Conservation (phyloP, 352 stramenopile species). For the Phytophthora rubi region DNA sequence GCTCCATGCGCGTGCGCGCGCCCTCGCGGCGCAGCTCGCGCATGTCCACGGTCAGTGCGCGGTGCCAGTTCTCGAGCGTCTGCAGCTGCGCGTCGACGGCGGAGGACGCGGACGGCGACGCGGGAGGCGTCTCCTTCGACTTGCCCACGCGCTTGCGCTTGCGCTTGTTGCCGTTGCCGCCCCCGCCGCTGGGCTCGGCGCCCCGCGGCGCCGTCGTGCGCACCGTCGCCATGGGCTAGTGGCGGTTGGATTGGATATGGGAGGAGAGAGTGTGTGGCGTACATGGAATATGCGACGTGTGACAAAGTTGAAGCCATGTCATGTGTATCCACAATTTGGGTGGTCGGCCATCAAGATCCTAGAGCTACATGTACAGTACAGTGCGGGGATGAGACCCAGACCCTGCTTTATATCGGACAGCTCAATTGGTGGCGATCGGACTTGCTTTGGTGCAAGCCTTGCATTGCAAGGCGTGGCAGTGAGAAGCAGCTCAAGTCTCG, state of each 20-base stretch:
- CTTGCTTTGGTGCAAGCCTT: no score
- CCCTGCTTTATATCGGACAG: no score
- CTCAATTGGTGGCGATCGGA: no score
- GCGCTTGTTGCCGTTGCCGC: slow-evolving; percentile 31
- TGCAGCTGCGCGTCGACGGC: slow-evolving; percentile 23
- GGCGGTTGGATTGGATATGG: not conserved
- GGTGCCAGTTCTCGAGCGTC: slow-evolving; percentile 45
- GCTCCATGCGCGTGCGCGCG: slow-evolving; percentile 45
- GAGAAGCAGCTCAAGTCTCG: no score
- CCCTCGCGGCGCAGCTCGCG: slow-evolving; percentile 40
- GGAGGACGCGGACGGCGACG: not conserved
- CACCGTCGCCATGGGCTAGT: slow-evolving; percentile 41
- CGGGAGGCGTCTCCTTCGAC: not conserved
- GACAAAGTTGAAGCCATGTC: slow-evolving; percentile 20
- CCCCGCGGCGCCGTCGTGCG: slow-evolving; percentile 27
- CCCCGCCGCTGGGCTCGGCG: not conserved
- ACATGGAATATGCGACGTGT: slow-evolving; percentile 35
- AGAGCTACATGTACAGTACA: no score
- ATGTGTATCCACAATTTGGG: no score
- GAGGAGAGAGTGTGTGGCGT: slow-evolving; percentile 20
- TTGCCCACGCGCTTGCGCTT: slow-evolving; percentile 38
- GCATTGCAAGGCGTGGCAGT: no score
- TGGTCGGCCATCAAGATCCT: no score
- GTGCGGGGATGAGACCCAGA: no score
- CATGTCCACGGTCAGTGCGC: slow-evolving; percentile 41